Conservation (phyloP, 352 stramenopile genomes). For the Pythium angustatum region DNA sequence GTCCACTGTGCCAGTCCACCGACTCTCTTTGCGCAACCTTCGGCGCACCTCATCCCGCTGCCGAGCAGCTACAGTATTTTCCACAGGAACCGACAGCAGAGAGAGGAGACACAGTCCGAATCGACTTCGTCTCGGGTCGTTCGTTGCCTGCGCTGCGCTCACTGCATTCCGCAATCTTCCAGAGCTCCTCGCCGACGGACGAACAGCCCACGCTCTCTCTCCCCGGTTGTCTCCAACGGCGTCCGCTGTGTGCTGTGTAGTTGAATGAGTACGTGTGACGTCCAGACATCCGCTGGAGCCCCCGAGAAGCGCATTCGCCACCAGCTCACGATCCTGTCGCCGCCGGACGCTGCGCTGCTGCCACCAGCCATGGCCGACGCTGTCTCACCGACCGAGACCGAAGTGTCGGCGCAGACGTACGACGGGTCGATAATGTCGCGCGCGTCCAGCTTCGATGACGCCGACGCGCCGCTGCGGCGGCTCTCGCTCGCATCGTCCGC, state of each 20-base stretch:
- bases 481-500: constrained; percentile 50
- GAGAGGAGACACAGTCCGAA: too few relatives aligned
- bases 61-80: constrained; percentile 5
- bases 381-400: constrained; percentile 22
- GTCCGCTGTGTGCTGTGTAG: too few relatives aligned
- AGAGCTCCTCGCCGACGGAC: too few relatives aligned
- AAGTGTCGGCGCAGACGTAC: constrained; percentile 13
- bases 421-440: constrained; percentile 22
- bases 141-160: too few relatives aligned
- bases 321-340: constrained; percentile 27
- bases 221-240: too few relatives aligned
- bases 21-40: constrained; percentile 36
- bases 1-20: constrained; percentile 24
- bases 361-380: not conserved
- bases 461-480: constrained; percentile 26
- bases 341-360: constrained; percentile 17
- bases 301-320: constrained; percentile 29
- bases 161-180: too few relatives aligned
- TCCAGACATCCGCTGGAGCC: not conserved
- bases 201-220: too few relatives aligned
- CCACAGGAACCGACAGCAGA: too few relatives aligned
- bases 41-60: constrained; percentile 4
- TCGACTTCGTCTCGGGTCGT: too few relatives aligned
- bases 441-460: constrained; percentile 27
- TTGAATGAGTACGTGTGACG: constrained; percentile 21